Conservation (phyloP, 2,329 filamentous ascomycete species). For the Colletotrichum cereale region DNA sequence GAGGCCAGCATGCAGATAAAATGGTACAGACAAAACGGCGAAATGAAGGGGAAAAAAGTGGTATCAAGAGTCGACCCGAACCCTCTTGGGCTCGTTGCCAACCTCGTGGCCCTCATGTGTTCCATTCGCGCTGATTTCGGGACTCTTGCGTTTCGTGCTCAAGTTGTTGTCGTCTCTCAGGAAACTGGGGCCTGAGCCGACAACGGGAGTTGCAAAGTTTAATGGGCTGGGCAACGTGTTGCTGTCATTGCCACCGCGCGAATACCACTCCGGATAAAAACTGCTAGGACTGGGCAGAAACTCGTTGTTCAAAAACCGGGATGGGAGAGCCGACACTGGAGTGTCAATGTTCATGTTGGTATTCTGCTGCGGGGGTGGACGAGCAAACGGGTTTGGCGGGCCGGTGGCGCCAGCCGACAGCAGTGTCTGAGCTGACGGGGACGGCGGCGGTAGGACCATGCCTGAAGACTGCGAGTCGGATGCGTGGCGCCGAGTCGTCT, state of each 20-base stretch:
- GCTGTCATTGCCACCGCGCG: conserved; percentile 74
- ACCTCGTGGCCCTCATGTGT: conserved; percentile 57
- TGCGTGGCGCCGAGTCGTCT: conserved; percentile 60
- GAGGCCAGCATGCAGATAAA: conserved; percentile 31
- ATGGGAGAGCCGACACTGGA: conserved; percentile 93
- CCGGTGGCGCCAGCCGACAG: conserved; percentile 92
- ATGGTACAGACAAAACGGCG: conserved; percentile 29
- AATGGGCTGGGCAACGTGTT: conserved; percentile 93
- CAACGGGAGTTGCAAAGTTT: conserved; percentile 88
- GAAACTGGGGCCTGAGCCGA: conserved; percentile 72
- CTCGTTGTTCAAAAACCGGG: conserved; percentile 88
- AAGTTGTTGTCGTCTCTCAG: conserved; percentile 65
- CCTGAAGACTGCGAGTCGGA: conserved; percentile 68
- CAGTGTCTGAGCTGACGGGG: conserved; percentile 86
- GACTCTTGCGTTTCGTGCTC: conserved; percentile 67
- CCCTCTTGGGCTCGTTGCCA: conserved; percentile 63
- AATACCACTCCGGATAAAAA: conserved; percentile 94
- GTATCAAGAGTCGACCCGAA: conserved; percentile 62
- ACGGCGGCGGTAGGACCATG: conserved; percentile 91
- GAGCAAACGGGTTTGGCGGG: conserved; percentile 94
- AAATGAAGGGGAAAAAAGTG: neutral
- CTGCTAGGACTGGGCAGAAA: conserved; percentile 91
- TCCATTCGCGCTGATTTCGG: conserved; percentile 59
- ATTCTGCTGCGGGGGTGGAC: conserved; percentile 81
- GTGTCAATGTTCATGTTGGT: conserved; percentile 66